Evolutionary conservation across 371 early-diverging fungal genomes (phyloP), one percentile per base, ranked within the genome.

Genomic region (Mucor lusitanicus): DNA sequence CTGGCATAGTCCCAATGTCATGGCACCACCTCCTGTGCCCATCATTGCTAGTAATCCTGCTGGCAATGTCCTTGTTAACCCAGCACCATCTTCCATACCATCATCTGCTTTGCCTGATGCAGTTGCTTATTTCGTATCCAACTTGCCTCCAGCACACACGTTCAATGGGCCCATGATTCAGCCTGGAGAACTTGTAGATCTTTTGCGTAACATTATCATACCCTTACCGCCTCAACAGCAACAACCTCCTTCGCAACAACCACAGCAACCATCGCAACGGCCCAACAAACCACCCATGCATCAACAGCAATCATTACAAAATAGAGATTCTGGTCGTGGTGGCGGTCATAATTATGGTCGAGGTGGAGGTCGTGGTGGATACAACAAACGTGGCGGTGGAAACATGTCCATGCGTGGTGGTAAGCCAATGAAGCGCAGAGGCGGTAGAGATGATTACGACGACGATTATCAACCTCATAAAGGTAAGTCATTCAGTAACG

Each of bases 61-160:
- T 42, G 21, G 23, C 1, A 35, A 8, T 1, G 6, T 21, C 12
- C 11, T 21, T 8, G n/a, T 21, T 6, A 46, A n/a, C 23, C 3
- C 33, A 33, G 7, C 33, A 33, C n/a, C 50, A 23, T 25, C 50
- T 50, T 50, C 25, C 21, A 25, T 50, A 50, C 25, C 50, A 11
- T 25, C 50, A 50, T 68, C 76, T 23, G 42, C 77, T 46, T 75
- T 89, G 44, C 90, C 90, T 12, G 88, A 87, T 35, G 82, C 86
- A 11, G 76, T 89, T 28, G 86, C 86, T 5, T 85, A 78, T 63
- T 87, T 89, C 63, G 76, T 87, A 9, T 80, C 85, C 7, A 81
- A 80, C 19, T 67, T 87, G 13, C 88, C 88, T 37, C 82, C 85
- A 33, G 62, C 87, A 27, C 69, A 80, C 0, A 74, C 71, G 9